Evolutionary conservation across 305 asterid genomes (phyloP), one percentile per base, ranked within the genome.

Genomic region (Fraxinus greggii): DNA sequence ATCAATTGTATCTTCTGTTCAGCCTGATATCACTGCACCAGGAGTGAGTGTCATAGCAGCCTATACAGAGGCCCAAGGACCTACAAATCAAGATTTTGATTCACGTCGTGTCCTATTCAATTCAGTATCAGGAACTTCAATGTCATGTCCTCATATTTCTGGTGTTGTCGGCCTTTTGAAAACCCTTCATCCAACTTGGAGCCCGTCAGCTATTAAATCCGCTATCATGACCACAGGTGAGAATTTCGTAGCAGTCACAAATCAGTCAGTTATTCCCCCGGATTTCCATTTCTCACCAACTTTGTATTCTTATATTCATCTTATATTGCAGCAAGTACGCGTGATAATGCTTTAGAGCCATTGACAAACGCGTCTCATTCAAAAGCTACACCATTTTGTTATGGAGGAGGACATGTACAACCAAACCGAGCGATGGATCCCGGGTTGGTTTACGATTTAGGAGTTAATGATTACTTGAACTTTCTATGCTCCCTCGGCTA

Each of bases 11-110:
- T 48, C 69, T 23, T 63, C 33, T 6, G 15, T 51, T 36, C 93
- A 95, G 98, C 99, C 99, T 61, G 99, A 95, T 89, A 90, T 95
- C 51, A 93, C 97, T 40, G 98, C 99, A 28, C 98, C 99, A 0
- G 98, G 99, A 73, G 98, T 95, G 80, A 92, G 92, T 84, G 80
- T 95, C 21, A 87, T 94, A 75, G 97, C 98, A 7, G 98, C 99
- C 12, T 95, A 83, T 59, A 94, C 94, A 0, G 94, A 77, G 86
- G 95, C 92, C 17, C 90, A 87, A 80, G 94, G 93, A 12, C 98
- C 99, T 15, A 85, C 97, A 7, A 84, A 89, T 75, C 87, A 83
- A 88, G 87, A 81, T 59, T 91, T 86, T 76, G 99, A 94, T 83
- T 80, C 85, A 4, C 89, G 97, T 0, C 90, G 92, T 0, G 87